These are phyloP conservation scores for Penicillium alfredii DNA, from an alignment of 495 filamentous ascomycete species.

Conservation along the genomic window DNA sequence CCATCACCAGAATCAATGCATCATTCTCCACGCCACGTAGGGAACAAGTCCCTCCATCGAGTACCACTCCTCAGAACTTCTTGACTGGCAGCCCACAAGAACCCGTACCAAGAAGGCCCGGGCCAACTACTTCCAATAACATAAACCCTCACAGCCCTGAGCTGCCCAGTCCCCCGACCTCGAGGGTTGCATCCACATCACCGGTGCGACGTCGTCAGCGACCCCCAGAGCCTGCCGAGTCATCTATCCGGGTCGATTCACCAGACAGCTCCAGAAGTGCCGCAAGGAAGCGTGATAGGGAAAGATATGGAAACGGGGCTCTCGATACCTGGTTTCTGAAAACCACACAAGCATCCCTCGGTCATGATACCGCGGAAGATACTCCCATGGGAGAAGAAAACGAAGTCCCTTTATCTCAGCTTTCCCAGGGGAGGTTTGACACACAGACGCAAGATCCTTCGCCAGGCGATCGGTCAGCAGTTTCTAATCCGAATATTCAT, in stretches of 20 bases:
- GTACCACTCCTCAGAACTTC: neutral
- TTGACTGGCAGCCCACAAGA: neutral
- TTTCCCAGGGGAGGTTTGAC: slow-evolving; percentile 23
- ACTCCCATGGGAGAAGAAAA: slow-evolving; percentile 1
- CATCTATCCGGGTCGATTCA: neutral
- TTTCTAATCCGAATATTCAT: neutral
- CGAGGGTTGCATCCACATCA: slow-evolving; percentile 8
- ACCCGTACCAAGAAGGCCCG: neutral
- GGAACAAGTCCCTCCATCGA: neutral
- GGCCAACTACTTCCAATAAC: neutral
- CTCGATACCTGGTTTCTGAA: slow-evolving; percentile 38
- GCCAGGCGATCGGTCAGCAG: too few species aligned
- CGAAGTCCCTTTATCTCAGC: slow-evolving; percentile 17
- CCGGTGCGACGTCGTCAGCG: slow-evolving; percentile 1
- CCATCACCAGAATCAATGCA: slow-evolving; percentile 24
- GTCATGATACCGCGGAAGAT: neutral
- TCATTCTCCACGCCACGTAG: slow-evolving; percentile 11
- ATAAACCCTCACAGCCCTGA: slow-evolving; percentile 3
- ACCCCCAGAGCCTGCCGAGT: neutral
- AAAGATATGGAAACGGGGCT: slow-evolving; percentile 35
- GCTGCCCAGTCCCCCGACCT: slow-evolving; percentile 4
- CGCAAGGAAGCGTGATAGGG: slow-evolving; percentile 24
- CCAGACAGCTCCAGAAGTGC: slow-evolving; percentile 5
- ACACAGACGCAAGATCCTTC: neutral
- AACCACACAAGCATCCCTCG: slow-evolving; percentile 17